Evolutionary conservation across 2,329 filamentous ascomycete species (phyloP), one percentile per base, ranked within the genome.

Genomic region (Aspergillus sp.): DNA sequence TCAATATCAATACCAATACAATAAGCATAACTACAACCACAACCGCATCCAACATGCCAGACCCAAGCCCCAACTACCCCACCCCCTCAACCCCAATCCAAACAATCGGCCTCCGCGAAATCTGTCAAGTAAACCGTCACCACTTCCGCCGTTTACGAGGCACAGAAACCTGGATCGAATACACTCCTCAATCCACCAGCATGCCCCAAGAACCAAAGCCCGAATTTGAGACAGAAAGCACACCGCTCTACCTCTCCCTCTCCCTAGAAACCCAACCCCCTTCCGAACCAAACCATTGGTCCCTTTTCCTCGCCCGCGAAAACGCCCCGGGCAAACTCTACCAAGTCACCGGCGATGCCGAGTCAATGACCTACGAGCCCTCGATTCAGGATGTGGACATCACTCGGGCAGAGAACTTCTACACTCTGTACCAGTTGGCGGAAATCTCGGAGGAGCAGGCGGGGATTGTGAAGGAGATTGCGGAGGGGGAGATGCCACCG

Each of bases 241-340:
- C 5, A n/a, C 35, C 35, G 7, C 7, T 38, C 17, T 51, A 52
- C 37, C 50, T 63, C 33, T 59, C 51, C 9, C 56, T 63, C n/a
- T 39, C 60, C 10, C 52, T 49, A 5, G 22, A 59, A n/a, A 33
- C 33, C 7, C 57, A 61, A 47, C 50, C 43, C 3, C 44, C 45
- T 19, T 52, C 51, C 6, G 57, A 60, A 43, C 59, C 53, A 4
- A 25, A 43, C 1, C 58, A 63, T 19, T 64, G 56, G 56, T 55
- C 53, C 4, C 51, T 61, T 0, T 56, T 55, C 20, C 53, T 64
- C 13, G 53, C 52, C n/a, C 50, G 48, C 5, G 60, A 61, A 41
- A 60, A 59, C 20, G 32, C 60, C 13, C 51, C 52, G 0, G 60
- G 56, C 5, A 44, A 45, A 43, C 45, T 58, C 10, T 61, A 60